A percentile compares a stretch with the other conserved stretches of the same genome.
These are phyloP conservation scores for Leishmania lainsoni DNA, from an alignment of 208 protist genomes.

Conservation along the genomic window DNA sequence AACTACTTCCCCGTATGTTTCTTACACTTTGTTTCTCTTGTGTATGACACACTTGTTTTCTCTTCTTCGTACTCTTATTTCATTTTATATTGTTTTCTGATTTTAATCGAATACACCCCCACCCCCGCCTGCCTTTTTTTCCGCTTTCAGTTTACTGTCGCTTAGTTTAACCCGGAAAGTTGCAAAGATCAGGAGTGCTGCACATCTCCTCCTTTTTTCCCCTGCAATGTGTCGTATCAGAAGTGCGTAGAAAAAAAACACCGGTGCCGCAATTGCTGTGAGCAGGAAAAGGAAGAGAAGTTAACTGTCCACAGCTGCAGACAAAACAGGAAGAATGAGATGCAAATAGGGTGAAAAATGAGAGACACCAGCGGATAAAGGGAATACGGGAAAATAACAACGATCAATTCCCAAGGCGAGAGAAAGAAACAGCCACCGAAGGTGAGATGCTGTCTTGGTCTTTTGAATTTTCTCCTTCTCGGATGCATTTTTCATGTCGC, in stretches of 20 bases:
- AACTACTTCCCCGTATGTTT: conserved; percentile 27
- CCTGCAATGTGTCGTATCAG: background rate
- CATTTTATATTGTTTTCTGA: background rate
- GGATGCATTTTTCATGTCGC: conserved; percentile 6
- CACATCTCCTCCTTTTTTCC: background rate
- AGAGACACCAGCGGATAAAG: background rate
- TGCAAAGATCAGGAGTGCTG: background rate
- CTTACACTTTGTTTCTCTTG: background rate
- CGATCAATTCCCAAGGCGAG: background rate
- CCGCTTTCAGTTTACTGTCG: background rate
- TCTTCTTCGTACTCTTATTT: background rate
- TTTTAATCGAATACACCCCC: background rate
- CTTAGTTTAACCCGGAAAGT: background rate
- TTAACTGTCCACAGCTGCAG: background rate
- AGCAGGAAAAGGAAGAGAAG: background rate
- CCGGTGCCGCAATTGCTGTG: background rate
- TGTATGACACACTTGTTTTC: background rate
- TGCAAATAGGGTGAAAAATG: background rate
- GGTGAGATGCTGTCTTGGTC: background rate
- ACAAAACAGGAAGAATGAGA: background rate
- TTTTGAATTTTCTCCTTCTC: background rate
- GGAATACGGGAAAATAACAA: background rate
- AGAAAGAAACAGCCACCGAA: too few relatives aligned
- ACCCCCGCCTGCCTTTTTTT: background rate
- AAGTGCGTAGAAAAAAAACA: background rate